These are phyloP conservation scores for Pyrus bretschneideri DNA, from an alignment of 306 rosid genomes.

Conservation along the genomic window DNA sequence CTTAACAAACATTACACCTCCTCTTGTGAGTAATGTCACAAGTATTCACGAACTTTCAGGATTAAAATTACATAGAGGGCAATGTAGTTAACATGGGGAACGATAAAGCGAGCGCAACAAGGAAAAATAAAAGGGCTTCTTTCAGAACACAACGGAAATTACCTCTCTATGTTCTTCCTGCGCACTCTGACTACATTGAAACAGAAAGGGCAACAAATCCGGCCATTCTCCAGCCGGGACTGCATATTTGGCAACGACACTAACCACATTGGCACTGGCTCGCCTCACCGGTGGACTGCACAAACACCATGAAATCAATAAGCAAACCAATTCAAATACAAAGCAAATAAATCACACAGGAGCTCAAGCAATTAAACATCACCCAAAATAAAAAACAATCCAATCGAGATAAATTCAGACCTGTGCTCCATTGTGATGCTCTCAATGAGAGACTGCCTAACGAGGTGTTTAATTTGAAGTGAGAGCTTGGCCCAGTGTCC, in stretches of 20 bases:
- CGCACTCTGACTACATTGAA: slow-evolving; percentile 89
- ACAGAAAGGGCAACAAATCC: slow-evolving; percentile 85
- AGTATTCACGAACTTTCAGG: neutral
- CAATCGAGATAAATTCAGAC: slow-evolving; percentile 18
- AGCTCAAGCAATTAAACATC: neutral
- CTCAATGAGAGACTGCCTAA: slow-evolving; percentile 77
- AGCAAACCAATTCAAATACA: neutral
- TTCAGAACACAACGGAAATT: slow-evolving; percentile 10
- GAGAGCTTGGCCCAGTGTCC: slow-evolving; percentile 97
- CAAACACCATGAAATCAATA: slow-evolving; percentile 2
- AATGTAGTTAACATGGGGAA: neutral
- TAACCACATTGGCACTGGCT: slow-evolving; percentile 95
- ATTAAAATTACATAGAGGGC: too few species aligned
- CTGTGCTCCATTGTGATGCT: slow-evolving; percentile 92
- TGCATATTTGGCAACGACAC: slow-evolving; percentile 85
- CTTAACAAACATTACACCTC: neutral
- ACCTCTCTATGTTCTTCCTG: slow-evolving; percentile 98
- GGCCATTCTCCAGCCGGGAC: slow-evolving; percentile 96
- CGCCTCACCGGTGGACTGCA: slow-evolving; percentile 87
- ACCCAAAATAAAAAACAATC: neutral
- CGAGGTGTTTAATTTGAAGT: slow-evolving; percentile 58
- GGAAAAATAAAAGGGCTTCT: neutral
- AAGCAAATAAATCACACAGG: neutral
- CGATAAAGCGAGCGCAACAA: neutral
- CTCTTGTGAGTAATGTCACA: neutral